Conservation (phyloP, 805 yeast genomes). For the Lachancea meyersii region DNA sequence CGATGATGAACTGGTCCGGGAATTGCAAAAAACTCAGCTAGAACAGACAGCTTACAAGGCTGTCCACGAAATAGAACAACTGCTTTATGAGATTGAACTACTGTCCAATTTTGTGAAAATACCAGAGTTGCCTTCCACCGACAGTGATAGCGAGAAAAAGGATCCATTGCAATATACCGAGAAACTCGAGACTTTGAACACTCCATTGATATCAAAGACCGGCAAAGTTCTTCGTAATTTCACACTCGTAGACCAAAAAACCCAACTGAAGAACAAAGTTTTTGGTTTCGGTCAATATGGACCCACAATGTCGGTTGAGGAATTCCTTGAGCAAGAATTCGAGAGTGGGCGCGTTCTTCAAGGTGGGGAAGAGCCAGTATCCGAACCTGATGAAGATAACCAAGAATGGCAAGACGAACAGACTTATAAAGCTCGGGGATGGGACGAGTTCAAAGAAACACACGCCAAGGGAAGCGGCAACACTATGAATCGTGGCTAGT, state of each 20-base stretch:
- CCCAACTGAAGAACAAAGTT: constrained; percentile 56
- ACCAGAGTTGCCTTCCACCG: constrained; percentile 10
- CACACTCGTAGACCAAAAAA: constrained; percentile 56
- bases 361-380: constrained; percentile 35
- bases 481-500: constrained; percentile 57
- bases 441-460: constrained; percentile 92
- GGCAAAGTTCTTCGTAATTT: constrained; percentile 85
- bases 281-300: constrained; percentile 87
- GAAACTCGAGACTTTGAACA: constrained; percentile 46
- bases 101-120: constrained; percentile 38
- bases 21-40: constrained; percentile 50
- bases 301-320: constrained; percentile 94
- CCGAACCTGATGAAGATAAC: constrained; percentile 51
- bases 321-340: constrained; percentile 78
- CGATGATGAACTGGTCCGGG: constrained; percentile 64
- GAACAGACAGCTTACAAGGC: constrained; percentile 46
- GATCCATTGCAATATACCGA: constrained; percentile 55
- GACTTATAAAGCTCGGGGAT: constrained; percentile 70
- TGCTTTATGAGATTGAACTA: constrained; percentile 61
- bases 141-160: constrained; percentile 9
- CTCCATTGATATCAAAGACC: constrained; percentile 53
- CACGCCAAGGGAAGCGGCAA: constrained; percentile 89
- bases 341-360: constrained; percentile 74
- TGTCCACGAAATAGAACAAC: constrained; percentile 50
- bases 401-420: constrained; percentile 51